Evolutionary conservation across 202 grass and related monocot species (phyloP).

Genomic region (Schoenoplectus tabernaemontani): DNA sequence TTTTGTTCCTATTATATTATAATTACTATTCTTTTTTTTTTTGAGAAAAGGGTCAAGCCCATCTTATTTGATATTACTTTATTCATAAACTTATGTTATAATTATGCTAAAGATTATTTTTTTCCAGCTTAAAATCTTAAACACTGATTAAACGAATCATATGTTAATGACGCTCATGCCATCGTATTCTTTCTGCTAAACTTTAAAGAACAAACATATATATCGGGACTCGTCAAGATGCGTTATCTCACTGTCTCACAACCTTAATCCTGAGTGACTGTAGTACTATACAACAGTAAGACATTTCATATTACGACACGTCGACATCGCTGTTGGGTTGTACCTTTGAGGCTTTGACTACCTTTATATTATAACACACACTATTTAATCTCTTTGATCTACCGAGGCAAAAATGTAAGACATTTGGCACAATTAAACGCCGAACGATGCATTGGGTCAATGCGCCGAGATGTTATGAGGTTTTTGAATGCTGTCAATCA

Average conservation of each 20-base stretch:
- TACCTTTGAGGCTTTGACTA: neutral
- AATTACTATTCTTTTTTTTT: too few species aligned
- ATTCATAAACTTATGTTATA: too few species aligned
- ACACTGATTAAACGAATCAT: too few species aligned
- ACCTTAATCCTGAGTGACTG: neutral
- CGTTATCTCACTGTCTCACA: neutral
- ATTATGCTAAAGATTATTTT: too few species aligned
- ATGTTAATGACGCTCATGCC: too few species aligned
- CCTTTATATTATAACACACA: neutral
- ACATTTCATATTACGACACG: neutral
- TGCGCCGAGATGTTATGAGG: neutral
- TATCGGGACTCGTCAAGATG: neutral
- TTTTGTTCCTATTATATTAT: too few species aligned
- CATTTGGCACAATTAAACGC: neutral
- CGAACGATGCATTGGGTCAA: neutral
- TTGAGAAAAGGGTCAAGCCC: too few species aligned
- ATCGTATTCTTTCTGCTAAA: neutral
- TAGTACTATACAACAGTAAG: neutral
- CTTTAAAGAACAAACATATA: neutral
- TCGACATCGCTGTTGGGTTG: constrained; percentile 3
- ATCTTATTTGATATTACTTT: too few species aligned
- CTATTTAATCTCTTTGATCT: neutral
- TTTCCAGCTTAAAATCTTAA: too few species aligned
- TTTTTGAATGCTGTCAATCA: neutral
- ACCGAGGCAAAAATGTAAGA: neutral